Base-by-base conservation (phyloP, 2,329 filamentous ascomycete species). In the Davidsoniella neocaledoniae region DNA sequence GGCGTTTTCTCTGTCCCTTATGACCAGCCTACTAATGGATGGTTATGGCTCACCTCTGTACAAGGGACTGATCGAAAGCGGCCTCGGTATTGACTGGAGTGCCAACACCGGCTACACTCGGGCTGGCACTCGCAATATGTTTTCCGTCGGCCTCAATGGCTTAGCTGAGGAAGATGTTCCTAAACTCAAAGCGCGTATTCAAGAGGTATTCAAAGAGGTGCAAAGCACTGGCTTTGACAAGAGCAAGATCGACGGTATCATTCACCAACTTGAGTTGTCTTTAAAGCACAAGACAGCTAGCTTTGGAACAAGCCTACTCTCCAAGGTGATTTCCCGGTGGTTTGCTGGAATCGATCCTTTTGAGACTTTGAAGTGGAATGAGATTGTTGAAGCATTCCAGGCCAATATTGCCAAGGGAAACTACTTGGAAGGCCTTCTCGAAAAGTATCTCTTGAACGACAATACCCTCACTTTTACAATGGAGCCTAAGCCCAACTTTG, bases 31-130 rank as follows among this genome's bases (percentile, higher is more conserved):
- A 14, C 67, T 98, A 8, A 81, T 94, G 67, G 88, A 94, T 62
- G 91, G 91, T 4, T 98, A 96, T 61, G 90, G 91, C 12, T 95
- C 91, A 5, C 91, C 91, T 0, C 66, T 98, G 50, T 96, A 96
- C 63, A 81, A 81, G 54, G 85, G 83, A 1, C 70, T 98, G 52
- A 84, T 98, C 49, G 90, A 96, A 62, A 79, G 83, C 43, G 88
- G 87, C 0, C 74, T 98, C 38, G 91, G 91, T 19, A 85, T 86
- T 0, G 90, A 94, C 58, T 98, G 87, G 68, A 94, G 86, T 48
- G 86, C 91, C 2, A 98, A 98, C 60, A 86, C 87, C 2, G 91
- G 91, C 10, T 93, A 91, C 58, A 90, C 95, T 61, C 76, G 76
- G 48, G 85, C 83, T 25, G 82, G 78, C 19, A 83, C 77, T 57